Evolutionary conservation across 306 rosid species (phyloP).

Genomic region (Parietaria judaica): DNA sequence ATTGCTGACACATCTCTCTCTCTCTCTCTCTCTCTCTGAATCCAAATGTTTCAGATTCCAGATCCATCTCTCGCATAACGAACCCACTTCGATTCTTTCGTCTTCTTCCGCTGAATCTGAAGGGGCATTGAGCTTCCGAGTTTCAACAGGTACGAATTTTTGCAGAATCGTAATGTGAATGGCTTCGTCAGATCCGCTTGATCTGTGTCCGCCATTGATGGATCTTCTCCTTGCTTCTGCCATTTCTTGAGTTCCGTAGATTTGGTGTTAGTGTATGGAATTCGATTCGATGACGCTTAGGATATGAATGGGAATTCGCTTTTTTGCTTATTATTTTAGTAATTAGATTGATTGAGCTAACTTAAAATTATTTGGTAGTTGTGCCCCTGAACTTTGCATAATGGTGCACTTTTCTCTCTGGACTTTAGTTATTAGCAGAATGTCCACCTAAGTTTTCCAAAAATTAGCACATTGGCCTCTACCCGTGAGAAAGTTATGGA

Average conservation of each 20-base stretch:
- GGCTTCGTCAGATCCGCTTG: conserved; percentile 16
- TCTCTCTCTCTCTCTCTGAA: not conserved
- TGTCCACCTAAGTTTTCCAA: no score
- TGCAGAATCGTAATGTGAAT: no score
- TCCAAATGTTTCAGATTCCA: conserved; percentile 9
- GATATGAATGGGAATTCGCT: no score
- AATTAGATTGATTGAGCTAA: no score
- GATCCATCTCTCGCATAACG: conserved; percentile 17
- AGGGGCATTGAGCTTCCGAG: not conserved
- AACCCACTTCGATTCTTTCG: not conserved
- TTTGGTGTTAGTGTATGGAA: conserved; percentile 12
- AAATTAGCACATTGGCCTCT: no score
- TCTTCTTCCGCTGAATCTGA: conserved; percentile 4
- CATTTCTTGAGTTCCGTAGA: conserved; percentile 2
- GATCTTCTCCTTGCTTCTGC: not conserved
- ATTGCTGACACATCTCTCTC: conserved; percentile 6
- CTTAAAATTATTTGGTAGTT: no score
- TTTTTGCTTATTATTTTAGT: no score
- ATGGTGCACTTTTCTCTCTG: no score
- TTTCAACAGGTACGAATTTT: not conserved
- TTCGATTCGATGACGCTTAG: not conserved
- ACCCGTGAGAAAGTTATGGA: no score
- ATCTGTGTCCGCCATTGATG: not conserved
- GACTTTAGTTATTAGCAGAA: no score
- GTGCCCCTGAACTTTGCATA: no score